Evolutionary conservation across 441 rosid species (phyloP), one percentile per base, ranked within the genome.

Genomic region (Adansonia rubrostipa): DNA sequence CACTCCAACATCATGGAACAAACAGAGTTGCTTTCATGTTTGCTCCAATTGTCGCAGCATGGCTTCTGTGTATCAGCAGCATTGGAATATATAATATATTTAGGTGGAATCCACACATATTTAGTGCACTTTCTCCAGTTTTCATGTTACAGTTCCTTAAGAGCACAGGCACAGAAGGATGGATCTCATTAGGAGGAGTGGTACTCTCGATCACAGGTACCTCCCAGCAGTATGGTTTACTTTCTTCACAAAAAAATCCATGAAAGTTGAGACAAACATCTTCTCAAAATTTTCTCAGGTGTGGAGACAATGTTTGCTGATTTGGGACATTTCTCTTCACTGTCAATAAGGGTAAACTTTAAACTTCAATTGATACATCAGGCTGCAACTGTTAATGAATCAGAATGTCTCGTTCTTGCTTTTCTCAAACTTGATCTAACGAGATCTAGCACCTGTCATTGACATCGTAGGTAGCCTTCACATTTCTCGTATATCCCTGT

Each of bases 271-370:
- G 50, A 22, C 73, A 48, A 45, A 19, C 36, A 54, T 70, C 60
- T n/a, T 48, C 51, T 24, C 63, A 42, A 71, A 53, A 66, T 61
- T 47, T 7, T 71, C 56, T 73, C 84, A 92, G 96, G 96, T 78
- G 92, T 88, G 45, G 94, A 92, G 85, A 80, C 94, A 10, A 90
- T 92, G 96, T 92, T 90, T 82, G 90, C 96, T 76, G 92, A 92
- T 84, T 81, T 92, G 75, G 96, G 94, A 7, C 96, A 92, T 87
- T 92, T 92, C 88, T 86, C 94, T 77, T 82, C 92, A 65, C 66
- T 84, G 20, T 92, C 96, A 47, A 92, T 90, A 44, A 90, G 86
- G 92, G 94, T 92, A 77, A 78, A 22, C 6, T 44, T 62, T 75
- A 64, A 56, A 45, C 68, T 45, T 10, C 53, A 42, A n/a, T 44